phyloP scores from a whole-genome alignment of 208 protist species.

The Leishmania aethiopica region DNA sequence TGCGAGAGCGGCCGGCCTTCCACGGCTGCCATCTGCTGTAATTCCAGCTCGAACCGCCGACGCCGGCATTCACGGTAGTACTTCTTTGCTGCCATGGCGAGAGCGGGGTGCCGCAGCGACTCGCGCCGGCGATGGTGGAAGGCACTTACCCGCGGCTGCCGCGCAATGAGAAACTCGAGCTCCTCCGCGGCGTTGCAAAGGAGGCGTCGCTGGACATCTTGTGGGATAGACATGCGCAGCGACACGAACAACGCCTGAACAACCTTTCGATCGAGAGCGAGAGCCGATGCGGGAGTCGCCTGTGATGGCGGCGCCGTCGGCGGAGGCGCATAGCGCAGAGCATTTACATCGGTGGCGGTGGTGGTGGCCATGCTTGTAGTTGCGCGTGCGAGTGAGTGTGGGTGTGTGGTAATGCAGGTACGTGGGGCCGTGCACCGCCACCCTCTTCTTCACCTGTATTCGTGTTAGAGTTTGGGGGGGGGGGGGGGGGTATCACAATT shows the following conservation, averaged over 20 bases:
- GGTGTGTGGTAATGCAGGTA: not conserved
- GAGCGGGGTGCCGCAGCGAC: slow-evolving; percentile 81
- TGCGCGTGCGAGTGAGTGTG: not conserved
- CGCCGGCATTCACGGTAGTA: slow-evolving; percentile 57
- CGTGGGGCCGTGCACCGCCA: not conserved
- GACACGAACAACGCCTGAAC: slow-evolving; percentile 69
- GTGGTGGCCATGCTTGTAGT: not conserved
- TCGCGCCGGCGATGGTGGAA: slow-evolving; percentile 71
- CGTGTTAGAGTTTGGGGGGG: not conserved
- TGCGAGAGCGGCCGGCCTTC: not conserved
- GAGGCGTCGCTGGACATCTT: slow-evolving; percentile 46
- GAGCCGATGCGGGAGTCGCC: not conserved
- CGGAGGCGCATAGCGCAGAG: not conserved
- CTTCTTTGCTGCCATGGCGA: slow-evolving; percentile 76
- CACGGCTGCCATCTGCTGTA: slow-evolving; percentile 16
- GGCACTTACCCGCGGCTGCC: slow-evolving; percentile 66
- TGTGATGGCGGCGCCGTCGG: not conserved
- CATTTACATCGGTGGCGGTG: not conserved
- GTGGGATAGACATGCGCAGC: slow-evolving; percentile 64
- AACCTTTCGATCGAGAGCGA: slow-evolving; percentile 18
- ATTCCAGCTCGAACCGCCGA: slow-evolving; percentile 24
- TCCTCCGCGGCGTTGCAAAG: slow-evolving; percentile 48
- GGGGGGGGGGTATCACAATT: no score
- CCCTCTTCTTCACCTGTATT: not conserved
- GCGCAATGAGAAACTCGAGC: slow-evolving; percentile 72